A percentile compares a stretch with the other conserved stretches of the same genome.
These are phyloP conservation scores for Triangularia setosa DNA, from an alignment of 2,329 filamentous ascomycete species.

Conservation along the genomic window DNA sequence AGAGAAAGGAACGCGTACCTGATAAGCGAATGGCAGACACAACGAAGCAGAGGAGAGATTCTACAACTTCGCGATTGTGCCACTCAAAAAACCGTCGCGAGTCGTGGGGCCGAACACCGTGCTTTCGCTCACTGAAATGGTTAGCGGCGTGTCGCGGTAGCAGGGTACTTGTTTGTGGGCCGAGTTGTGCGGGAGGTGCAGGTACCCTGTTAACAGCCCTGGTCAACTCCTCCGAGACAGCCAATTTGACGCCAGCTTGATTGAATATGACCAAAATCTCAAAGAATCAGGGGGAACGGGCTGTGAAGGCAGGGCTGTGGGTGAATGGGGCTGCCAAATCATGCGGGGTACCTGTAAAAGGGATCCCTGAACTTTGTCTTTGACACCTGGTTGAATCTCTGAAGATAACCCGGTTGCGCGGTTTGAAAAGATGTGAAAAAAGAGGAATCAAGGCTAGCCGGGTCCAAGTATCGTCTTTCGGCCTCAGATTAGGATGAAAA, in stretches of 20 bases:
- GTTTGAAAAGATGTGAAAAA: not conserved
- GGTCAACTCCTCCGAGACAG: not conserved
- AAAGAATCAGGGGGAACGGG: not conserved
- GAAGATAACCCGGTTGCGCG: not conserved
- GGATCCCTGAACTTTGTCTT: not conserved
- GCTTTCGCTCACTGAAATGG: slow-evolving; percentile 16
- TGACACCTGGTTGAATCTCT: not conserved
- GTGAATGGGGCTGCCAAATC: not conserved
- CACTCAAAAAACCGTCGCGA: slow-evolving; percentile 14
- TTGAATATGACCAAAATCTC: not conserved
- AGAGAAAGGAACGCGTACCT: slow-evolving; percentile 26
- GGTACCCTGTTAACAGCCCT: slow-evolving; percentile 18
- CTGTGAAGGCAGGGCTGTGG: not conserved
- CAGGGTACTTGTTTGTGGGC: slow-evolving; percentile 9
- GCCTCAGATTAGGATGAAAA: not conserved
- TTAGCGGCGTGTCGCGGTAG: slow-evolving; percentile 24
- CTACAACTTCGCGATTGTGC: slow-evolving; percentile 18
- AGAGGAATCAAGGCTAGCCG: not conserved
- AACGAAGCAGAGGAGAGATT: slow-evolving; percentile 16
- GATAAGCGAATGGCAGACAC: slow-evolving; percentile 15
- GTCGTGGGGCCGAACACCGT: slow-evolving; percentile 15
- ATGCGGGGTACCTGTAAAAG: not conserved
- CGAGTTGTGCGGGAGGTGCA: not conserved
- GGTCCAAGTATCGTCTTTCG: not conserved
- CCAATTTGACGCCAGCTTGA: not conserved